A percentile compares a stretch with the other conserved stretches of the same genome.
Conservation (phyloP, 2,329 filamentous ascomycete species). For the Coniella vitis region DNA sequence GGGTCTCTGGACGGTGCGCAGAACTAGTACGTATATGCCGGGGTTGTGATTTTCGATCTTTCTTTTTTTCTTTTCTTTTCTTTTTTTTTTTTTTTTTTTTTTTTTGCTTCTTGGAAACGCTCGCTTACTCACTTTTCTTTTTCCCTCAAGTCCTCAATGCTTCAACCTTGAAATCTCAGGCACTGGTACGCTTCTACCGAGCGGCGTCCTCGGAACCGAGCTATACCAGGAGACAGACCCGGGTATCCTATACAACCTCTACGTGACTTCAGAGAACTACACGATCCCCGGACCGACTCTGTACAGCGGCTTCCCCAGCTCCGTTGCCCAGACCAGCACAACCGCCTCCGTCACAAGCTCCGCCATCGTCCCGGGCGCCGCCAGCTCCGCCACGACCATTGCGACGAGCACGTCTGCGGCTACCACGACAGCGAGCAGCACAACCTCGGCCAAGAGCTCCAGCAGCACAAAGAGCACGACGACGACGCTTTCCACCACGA, state of each 20-base stretch:
- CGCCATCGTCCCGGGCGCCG: conserved; percentile 5
- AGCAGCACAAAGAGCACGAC: background rate
- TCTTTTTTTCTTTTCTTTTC: no score
- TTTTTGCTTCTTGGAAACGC: no score
- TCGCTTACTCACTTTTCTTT: no score
- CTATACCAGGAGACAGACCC: conserved; percentile 47
- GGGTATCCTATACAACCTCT: conserved; percentile 49
- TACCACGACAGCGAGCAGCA: background rate
- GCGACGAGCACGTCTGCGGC: conserved; percentile 5
- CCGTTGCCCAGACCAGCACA: conserved; percentile 17
- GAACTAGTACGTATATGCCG: conserved; percentile 27
- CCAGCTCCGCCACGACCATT: background rate
- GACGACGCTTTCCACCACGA: conserved; percentile 3
- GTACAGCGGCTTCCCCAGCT: conserved; percentile 18
- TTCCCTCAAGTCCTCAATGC: conserved; percentile 37
- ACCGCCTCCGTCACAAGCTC: conserved; percentile 14
- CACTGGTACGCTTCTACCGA: conserved; percentile 30
- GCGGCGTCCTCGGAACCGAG: conserved; percentile 41
- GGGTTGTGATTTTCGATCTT: no score
- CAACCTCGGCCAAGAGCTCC: background rate
- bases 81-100: no score
- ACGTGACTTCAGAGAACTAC: conserved; percentile 23
- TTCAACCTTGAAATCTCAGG: conserved; percentile 43
- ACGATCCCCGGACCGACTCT: conserved; percentile 16
- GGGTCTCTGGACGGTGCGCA: conserved; percentile 33